Base-by-base conservation (phyloP, 148 eudicot species). In the Spergularia marina region DNA sequence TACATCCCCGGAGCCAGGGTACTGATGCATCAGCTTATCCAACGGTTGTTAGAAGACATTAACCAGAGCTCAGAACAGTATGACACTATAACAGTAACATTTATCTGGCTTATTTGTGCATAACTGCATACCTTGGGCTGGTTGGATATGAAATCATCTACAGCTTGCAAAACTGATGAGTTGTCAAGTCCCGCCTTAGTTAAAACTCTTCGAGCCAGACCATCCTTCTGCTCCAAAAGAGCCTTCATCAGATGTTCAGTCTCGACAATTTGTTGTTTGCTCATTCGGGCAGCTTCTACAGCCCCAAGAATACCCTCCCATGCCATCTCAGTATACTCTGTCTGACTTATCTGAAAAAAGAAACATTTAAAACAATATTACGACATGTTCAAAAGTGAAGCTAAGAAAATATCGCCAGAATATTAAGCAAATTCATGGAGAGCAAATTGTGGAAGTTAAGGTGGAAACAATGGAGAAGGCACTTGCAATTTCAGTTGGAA, bases 201-300 rank as follows among this genome's bases (percentile, higher is more conserved):
- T 72, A 96, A 86, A 76, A 96, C 88, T 79, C 95, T 85, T 73
- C 99, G 80, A 66, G 99, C 98, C 73, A 96, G 82, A 63, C 99
- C 99, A 84, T 96, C 97, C 69, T 89, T 96, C 79, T 96, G 99
- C 77, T 96, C 98, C 74, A 96, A 71, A 73, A 96, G 94, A 44
- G 97, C 92, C 81, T 89, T 96, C 87, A 96, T 88, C 77, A 96
- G 77, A 80, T 96, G 99, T 89, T 96, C 99, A 80, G 98, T 87
- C 72, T 96, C 98, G 21, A 96, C 98, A 23, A 96, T 78, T 82
- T 96, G 99, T 60, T 96, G 98, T 76, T 89, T 96, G 83, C 80
- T 84, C 56, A 36, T 79, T 20, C 86, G 87, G 74, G 99, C 98
- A 57, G 97, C 96, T 52, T 90, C 94, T 62, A 89, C 84, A 73